These are phyloP conservation scores for Heterobasidion occidentale DNA, from an alignment of 1,284 basidiomycete genomes.

Conservation along the genomic window DNA sequence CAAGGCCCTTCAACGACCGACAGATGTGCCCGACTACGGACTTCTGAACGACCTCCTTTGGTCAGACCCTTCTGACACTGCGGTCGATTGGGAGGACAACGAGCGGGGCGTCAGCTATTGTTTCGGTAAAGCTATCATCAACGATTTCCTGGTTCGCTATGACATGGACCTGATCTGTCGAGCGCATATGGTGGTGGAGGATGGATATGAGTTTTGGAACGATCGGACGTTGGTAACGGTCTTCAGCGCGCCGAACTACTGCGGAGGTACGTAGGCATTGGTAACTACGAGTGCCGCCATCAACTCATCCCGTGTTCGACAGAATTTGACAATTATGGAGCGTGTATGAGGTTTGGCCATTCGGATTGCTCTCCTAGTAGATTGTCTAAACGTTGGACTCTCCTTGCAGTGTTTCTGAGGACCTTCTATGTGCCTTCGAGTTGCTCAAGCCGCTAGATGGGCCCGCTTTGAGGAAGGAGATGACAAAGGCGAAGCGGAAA, in stretches of 20 bases:
- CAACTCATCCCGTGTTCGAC: slow-evolving; percentile 8
- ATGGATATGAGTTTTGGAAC: slow-evolving; percentile 99
- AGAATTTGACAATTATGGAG: slow-evolving; percentile 98
- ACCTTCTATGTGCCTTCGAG: slow-evolving; percentile 96
- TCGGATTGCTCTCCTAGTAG: slow-evolving; percentile 5
- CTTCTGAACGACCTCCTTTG: slow-evolving; percentile 96
- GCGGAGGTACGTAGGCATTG: slow-evolving; percentile 65
- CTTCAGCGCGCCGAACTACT: slow-evolving; percentile 97
- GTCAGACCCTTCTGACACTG: slow-evolving; percentile 98
- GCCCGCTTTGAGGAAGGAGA: slow-evolving; percentile 93
- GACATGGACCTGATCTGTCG: slow-evolving; percentile 99
- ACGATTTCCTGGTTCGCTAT: slow-evolving; percentile 86
- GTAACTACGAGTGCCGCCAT: too few relatives aligned
- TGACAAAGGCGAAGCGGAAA: slow-evolving; percentile 98
- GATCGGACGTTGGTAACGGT: slow-evolving; percentile 97
- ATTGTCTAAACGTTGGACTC: slow-evolving; percentile 8
- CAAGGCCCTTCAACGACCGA: slow-evolving; percentile 94
- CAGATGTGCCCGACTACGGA: slow-evolving; percentile 99
- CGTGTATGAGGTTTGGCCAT: slow-evolving; percentile 72
- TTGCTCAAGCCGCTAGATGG: slow-evolving; percentile 95
- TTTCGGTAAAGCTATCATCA: slow-evolving; percentile 97
- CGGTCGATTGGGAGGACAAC: slow-evolving; percentile 99
- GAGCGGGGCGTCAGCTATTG: slow-evolving; percentile 99
- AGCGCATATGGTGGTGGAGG: slow-evolving; percentile 99
- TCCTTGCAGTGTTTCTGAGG: slow-evolving; percentile 81